Evolutionary conservation across 306 rosid genomes (phyloP).

Genomic region (Fagus sylvatica): DNA sequence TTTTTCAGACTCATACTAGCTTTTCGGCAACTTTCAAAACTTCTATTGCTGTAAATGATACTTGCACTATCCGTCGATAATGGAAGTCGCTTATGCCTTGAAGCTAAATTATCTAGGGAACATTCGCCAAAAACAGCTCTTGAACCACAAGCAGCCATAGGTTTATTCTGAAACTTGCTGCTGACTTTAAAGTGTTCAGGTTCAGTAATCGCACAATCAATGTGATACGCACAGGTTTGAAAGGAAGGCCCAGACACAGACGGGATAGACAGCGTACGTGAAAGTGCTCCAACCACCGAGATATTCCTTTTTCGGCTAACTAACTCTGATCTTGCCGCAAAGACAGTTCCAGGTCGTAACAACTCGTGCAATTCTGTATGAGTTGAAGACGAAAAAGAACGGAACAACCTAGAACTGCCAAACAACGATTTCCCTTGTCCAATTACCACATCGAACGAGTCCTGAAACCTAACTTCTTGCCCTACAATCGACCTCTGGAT

Average conservation of each 20-base stretch:
- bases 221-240: constrained; percentile 70
- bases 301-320: constrained; percentile 46
- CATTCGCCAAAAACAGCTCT: constrained; percentile 46
- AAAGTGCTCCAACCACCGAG: constrained; percentile 68
- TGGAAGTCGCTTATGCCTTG: constrained; percentile 30
- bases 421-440: constrained; percentile 64
- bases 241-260: constrained; percentile 71
- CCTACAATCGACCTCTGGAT: constrained; percentile 51
- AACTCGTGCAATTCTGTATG: constrained; percentile 38
- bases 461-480: constrained; percentile 49
- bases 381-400: constrained; percentile 39
- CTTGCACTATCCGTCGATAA: constrained; percentile 27
- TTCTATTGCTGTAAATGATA: constrained; percentile 24
- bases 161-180: constrained; percentile 35
- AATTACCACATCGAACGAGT: constrained; percentile 51
- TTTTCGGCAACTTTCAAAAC: constrained; percentile 42
- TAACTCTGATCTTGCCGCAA: constrained; percentile 53
- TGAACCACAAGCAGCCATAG: constrained; percentile 66
- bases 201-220: constrained; percentile 48
- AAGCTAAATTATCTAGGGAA: constrained; percentile 28
- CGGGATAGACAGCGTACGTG: constrained; percentile 65
- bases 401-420: constrained; percentile 51
- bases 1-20: constrained; percentile 71
- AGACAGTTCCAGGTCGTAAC: constrained; percentile 40
- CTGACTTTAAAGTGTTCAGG: constrained; percentile 35